A percentile compares a stretch with the other conserved stretches of the same genome.
phyloP scores from a whole-genome alignment of 2,329 filamentous ascomycete species.

The Calonectria pauciramosa region DNA sequence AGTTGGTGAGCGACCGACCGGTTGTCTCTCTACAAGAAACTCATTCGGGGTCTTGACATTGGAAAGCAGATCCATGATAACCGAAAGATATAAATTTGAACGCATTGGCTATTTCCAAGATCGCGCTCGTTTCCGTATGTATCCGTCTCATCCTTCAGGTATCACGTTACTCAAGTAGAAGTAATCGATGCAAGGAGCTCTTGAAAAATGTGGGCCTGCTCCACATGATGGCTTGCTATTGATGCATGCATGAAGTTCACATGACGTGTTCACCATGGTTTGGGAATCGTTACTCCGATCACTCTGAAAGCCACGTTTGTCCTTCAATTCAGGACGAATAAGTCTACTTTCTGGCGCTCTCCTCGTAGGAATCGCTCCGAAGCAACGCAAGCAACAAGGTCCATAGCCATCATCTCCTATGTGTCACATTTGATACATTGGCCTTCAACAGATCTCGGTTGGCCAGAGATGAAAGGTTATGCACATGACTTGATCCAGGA shows the following conservation, averaged over 20 bases:
- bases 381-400: too few species aligned
- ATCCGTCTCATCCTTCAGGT: not conserved
- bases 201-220: not conserved
- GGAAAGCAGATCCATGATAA: not conserved
- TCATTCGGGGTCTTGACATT: not conserved
- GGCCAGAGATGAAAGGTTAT: too few species aligned
- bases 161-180: not conserved
- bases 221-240: not conserved
- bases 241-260: not conserved
- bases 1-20: not conserved
- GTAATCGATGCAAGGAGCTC: not conserved
- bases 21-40: not conserved
- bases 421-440: too few species aligned
- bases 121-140: not conserved
- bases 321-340: not conserved
- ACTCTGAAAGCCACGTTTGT: too few species aligned
- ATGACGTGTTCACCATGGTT: not conserved
- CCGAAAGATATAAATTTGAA: not conserved
- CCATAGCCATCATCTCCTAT: too few species aligned
- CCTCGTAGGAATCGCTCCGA: too few species aligned
- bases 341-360: too few species aligned
- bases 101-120: not conserved
- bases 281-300: too few species aligned
- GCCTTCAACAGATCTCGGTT: too few species aligned
- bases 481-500: too few species aligned